Base-by-base conservation (phyloP, 768 basidiomycete species). In the Suillus paluster region DNA sequence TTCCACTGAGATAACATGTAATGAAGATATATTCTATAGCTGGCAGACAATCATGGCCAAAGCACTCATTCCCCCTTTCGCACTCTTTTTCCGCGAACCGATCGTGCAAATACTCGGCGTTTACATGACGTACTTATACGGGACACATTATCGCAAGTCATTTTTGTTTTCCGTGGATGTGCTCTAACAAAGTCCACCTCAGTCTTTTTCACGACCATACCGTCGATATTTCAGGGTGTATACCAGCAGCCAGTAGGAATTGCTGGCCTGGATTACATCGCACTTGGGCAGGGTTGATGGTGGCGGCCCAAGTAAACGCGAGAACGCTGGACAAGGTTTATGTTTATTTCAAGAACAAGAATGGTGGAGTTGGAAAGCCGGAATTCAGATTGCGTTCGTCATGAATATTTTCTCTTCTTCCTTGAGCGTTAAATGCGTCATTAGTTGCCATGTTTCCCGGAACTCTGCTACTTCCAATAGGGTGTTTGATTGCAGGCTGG, bases 401-500 rank as follows among this genome's bases (percentile, higher is more conserved):
- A 38, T 38, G 36, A 11, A 11, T 73, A 10, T 33, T 30, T 48
- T 27, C 27, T 15, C 38, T n/a, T 14, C 27, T 45, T 8, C 41
- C 30, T 56, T 70, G 8, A 68, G 36, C 41, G 23, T 27, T 11
- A 21, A n/a, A 14, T 52, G 41, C 21, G 62, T 23, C 12, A 27
- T 19, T 44, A 90, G 88, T 86, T 0, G 73, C 83, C 0, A 85
- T 90, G 81, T 63, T 89, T 7, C 79, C 85, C 4, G 88, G 84
- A 0, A 83, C 85, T 0, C 64, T 89, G 21, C 14, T 86, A 4
- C 77, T 92, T 11, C 91, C 94, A 0, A 71, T 85, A 14, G 92
- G 91, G 0, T 74, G 93, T 14, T 73, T 94, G 25, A 77, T 94
- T 7, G 71, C 84, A 7, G 92, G 92, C 1, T 94, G 92, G 90